A percentile compares a stretch with the other conserved stretches of the same genome.
phyloP scores from a whole-genome alignment of 768 basidiomycete genomes.

The Tubosaeta sp. region DNA sequence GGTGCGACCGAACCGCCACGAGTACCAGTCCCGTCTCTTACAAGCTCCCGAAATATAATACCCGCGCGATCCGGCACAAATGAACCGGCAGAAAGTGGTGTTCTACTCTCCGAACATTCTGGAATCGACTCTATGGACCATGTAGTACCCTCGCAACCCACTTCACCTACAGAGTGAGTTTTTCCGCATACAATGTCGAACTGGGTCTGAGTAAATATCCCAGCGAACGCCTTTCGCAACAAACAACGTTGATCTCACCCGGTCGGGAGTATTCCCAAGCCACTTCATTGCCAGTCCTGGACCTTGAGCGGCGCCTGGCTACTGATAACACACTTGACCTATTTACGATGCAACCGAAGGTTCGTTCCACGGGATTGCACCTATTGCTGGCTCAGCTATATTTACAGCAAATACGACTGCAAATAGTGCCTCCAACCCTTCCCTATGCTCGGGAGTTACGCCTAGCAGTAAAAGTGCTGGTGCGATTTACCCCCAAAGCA shows the following conservation, averaged over 20 bases:
- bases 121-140: slow-evolving; percentile 37
- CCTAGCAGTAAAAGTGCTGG: slow-evolving; percentile 61
- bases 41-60: not conserved
- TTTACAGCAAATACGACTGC: slow-evolving; percentile 76
- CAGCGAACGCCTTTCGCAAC: slow-evolving; percentile 59
- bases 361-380: slow-evolving; percentile 27
- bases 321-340: slow-evolving; percentile 83
- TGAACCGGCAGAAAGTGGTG: not conserved
- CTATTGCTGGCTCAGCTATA: slow-evolving; percentile 2
- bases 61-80: not conserved
- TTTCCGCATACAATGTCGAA: not conserved
- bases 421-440: slow-evolving; percentile 79
- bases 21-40: not conserved
- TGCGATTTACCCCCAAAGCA: slow-evolving; percentile 73
- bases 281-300: slow-evolving; percentile 55
- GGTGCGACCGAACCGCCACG: not conserved
- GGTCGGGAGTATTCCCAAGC: slow-evolving; percentile 50
- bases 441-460: slow-evolving; percentile 77
- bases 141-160: slow-evolving; percentile 48
- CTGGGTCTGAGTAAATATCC: slow-evolving; percentile 6
- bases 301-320: slow-evolving; percentile 77
- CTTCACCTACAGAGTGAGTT: slow-evolving; percentile 55
- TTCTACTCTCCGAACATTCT: slow-evolving; percentile 22
- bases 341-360: slow-evolving; percentile 94
- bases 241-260: slow-evolving; percentile 51